Evolutionary conservation across 2,329 filamentous ascomycete genomes (phyloP), one percentile per base, ranked within the genome.

Genomic region (Fusarium floridanum): DNA sequence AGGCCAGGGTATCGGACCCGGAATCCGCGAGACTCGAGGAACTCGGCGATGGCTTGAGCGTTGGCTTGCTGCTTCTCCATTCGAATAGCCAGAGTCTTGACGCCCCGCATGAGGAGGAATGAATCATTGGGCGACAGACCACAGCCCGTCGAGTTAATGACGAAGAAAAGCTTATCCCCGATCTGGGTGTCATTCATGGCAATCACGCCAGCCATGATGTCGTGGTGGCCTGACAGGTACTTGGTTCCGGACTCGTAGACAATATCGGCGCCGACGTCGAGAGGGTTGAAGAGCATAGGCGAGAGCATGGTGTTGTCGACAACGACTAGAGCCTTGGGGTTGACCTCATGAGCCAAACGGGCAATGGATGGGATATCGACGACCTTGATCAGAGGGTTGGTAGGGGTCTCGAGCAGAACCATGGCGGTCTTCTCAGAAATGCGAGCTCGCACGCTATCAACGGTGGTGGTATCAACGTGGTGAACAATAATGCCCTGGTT

Each of bases 251-350:
- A 97, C 86, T 99, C 97, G 84, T 99, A 99, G 66, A 97, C 95
- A 76, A 99, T 93, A 80, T 99, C 97, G 17, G 96, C 95, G 67
- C 97, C 97, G 32, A 98, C 89, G 71, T 98, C 96, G 20, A 99
- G 90, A 7, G 97, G 97, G 85, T 98, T 98, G 80, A 92, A 92
- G 9, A 99, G 91, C 87, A 98, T 92, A 12, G 97, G 97, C 3
- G 95, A 98, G 76, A 99, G 92, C 97, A 99, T 99, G 67, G 97
- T 99, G 86, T 99, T 99, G 85, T 99, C 97, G 29, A 98, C 97
- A 2, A 95, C 91, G 17, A 99, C 95, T 45, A 98, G 86, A 29
- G 94, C 93, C 72, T 90, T 90, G 9, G 92, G 87, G 83, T 97
- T 98, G 60, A 90, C 90, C 41, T 92, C 91, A 82, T 98, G 97